Conservation (phyloP, 2,329 filamentous ascomycete genomes). For the Rosellinia necatrix region DNA sequence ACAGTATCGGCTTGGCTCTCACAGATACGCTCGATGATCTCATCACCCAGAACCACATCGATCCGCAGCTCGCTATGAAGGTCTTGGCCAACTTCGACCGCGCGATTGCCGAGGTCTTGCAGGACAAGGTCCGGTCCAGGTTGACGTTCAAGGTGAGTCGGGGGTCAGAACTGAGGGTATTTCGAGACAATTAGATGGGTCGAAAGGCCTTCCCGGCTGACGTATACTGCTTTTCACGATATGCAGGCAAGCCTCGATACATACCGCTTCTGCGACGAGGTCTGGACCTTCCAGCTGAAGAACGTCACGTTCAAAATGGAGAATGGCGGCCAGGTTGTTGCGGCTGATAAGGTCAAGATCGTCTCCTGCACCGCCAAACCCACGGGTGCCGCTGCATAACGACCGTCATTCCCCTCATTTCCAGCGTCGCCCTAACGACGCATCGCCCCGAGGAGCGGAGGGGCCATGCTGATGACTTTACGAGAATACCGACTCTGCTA, state of each 20-base stretch:
- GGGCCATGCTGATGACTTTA: too few species aligned
- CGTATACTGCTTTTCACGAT: not conserved
- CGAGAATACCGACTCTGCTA: too few species aligned
- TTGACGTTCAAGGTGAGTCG: slow-evolving; percentile 94
- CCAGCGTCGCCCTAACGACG: not conserved
- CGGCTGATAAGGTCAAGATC: slow-evolving; percentile 95
- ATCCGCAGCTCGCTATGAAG: slow-evolving; percentile 98
- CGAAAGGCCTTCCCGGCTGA: not conserved
- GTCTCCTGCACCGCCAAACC: slow-evolving; percentile 93
- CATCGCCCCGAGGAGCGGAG: not conserved
- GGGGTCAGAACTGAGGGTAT: too few species aligned
- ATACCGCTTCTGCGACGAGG: slow-evolving; percentile 99
- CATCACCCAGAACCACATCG: slow-evolving; percentile 92
- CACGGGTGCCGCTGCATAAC: slow-evolving; percentile 29
- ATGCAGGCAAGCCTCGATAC: slow-evolving; percentile 90
- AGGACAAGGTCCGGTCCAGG: slow-evolving; percentile 88
- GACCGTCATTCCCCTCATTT: not conserved
- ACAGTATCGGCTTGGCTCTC: slow-evolving; percentile 87
- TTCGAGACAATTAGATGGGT: too few species aligned
- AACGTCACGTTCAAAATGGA: slow-evolving; percentile 99
- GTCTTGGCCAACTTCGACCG: slow-evolving; percentile 95
- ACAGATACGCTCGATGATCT: slow-evolving; percentile 97
- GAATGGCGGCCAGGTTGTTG: slow-evolving; percentile 70
- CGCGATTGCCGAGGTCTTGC: slow-evolving; percentile 86
- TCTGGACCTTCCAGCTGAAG: slow-evolving; percentile 99